Conservation (phyloP, 2,329 filamentous ascomycete species). For the Cladophialophora carrionii region DNA sequence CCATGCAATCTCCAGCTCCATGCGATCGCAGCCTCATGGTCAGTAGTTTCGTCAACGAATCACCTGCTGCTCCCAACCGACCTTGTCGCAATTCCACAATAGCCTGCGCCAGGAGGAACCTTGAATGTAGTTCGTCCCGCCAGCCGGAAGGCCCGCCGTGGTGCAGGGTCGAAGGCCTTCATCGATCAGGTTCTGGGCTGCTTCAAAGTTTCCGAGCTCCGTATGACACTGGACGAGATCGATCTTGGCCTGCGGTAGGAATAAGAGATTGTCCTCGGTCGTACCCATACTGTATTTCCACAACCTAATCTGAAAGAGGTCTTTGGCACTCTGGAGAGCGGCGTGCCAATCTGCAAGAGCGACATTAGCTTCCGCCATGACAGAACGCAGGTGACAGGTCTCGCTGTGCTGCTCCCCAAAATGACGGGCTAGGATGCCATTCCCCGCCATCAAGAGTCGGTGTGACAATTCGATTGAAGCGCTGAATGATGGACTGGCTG, state of each 20-base stretch:
- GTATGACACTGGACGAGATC: background rate
- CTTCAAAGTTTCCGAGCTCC: background rate
- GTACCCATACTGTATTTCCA: background rate
- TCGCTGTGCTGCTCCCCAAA: background rate
- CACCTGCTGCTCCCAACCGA: background rate
- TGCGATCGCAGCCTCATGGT: background rate
- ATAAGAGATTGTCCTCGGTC: background rate
- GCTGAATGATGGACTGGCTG: background rate
- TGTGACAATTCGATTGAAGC: background rate
- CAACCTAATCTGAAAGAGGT: background rate
- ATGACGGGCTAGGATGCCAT: constrained; percentile 2
- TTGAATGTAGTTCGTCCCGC: background rate
- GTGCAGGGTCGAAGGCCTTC: constrained; percentile 1
- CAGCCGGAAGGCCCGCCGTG: background rate
- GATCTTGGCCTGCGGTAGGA: background rate
- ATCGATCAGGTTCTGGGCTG: constrained; percentile 1
- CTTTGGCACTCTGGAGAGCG: constrained; percentile 2
- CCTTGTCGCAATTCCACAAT: background rate
- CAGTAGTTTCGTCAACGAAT: background rate
- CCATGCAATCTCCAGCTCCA: background rate
- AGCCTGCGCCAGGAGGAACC: background rate
- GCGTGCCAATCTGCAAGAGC: background rate
- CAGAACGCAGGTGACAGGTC: background rate
- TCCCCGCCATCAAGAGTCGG: constrained; percentile 2
- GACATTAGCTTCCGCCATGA: background rate